Evolutionary conservation across 129 eudicot genomes (phyloP).

Genomic region (Centaurea solstitialis): DNA sequence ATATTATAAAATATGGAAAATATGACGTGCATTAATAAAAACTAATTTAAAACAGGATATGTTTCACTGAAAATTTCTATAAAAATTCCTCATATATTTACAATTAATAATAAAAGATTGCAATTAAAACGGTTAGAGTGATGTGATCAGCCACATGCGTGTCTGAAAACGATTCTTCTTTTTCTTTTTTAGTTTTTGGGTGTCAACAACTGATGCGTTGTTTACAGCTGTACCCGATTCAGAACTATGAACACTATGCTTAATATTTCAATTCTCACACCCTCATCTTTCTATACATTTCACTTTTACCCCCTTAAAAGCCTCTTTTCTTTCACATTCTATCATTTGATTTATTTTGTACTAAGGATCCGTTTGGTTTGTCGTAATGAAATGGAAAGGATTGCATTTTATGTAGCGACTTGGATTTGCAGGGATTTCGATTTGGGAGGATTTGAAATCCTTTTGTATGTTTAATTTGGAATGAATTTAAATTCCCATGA

Average conservation of each 20-base stretch:
- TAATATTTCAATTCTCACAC: not conserved
- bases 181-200: slow-evolving; percentile 29
- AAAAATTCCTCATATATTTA: no score
- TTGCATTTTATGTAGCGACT: no score
- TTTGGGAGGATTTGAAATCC: no score
- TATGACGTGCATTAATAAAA: not conserved
- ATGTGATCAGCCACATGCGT: slow-evolving; percentile 55
- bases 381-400: no score
- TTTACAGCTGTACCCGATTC: slow-evolving; percentile 79
- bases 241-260: slow-evolving; percentile 36
- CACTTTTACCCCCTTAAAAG: not conserved
- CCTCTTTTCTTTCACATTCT: not conserved
- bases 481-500: no score
- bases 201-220: slow-evolving; percentile 53
- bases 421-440: no score
- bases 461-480: no score
- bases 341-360: not conserved
- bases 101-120: not conserved
- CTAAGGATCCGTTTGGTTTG: no score
- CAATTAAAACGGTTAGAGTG: slow-evolving; percentile 41
- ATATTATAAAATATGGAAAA: not conserved
- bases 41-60: not conserved
- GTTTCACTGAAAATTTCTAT: no score
- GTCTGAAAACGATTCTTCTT: slow-evolving; percentile 50
- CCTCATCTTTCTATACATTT: not conserved